Conservation (phyloP, 257 asterid species). For the Mitragyna speciosa region DNA sequence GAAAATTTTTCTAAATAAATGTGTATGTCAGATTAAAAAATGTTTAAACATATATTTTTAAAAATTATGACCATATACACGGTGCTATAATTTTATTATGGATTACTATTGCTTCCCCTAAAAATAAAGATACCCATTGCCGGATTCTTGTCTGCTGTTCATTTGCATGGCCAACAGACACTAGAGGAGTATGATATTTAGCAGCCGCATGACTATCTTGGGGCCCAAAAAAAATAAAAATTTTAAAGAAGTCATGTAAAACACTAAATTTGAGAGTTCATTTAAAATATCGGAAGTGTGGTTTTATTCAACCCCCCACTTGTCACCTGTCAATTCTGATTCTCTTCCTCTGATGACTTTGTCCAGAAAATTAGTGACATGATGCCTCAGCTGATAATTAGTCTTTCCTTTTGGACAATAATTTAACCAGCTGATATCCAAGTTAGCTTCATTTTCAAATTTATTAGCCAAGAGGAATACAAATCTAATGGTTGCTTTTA, state of each 20-base stretch:
- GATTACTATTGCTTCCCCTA: not conserved
- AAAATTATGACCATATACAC: too few relatives aligned
- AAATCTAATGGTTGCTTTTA: not conserved
- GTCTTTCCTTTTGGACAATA: not conserved
- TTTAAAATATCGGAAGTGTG: not conserved
- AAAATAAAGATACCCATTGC: not conserved
- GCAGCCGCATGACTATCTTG: not conserved
- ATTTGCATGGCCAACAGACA: not conserved
- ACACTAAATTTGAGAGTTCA: not conserved
- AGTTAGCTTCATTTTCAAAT: not conserved
- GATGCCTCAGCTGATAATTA: constrained; percentile 33
- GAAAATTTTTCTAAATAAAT: too few relatives aligned
- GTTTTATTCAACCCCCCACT: constrained; percentile 1
- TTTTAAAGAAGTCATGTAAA: not conserved
- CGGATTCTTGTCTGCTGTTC: not conserved
- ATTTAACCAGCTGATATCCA: not conserved
- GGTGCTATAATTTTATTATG: too few relatives aligned
- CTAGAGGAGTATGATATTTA: not conserved
- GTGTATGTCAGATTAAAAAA: too few relatives aligned
- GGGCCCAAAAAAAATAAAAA: not conserved
- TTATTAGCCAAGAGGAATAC: not conserved
- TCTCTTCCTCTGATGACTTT: constrained; percentile 16
- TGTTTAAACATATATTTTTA: too few relatives aligned
- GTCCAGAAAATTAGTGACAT: constrained; percentile 15
- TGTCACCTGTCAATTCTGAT: constrained; percentile 13